phyloP scores from a whole-genome alignment of 129 eudicot genomes.

The Gnaphalium uliginosum region DNA sequence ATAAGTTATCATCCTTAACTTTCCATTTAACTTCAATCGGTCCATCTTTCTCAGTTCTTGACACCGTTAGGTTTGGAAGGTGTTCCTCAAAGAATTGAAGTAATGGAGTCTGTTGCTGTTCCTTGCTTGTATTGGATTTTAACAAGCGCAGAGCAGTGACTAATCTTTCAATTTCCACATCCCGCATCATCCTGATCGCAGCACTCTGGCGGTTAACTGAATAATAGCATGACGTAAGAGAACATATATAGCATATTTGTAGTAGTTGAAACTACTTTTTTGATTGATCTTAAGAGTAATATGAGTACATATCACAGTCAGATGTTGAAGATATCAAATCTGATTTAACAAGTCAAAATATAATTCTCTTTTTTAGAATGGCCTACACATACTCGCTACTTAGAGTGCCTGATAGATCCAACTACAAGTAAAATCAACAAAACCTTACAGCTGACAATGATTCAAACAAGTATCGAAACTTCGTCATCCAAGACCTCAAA shows the following conservation, averaged over 20 bases:
- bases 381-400: neutral
- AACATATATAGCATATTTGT: neutral
- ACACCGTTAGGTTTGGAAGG: conserved; percentile 57
- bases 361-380: neutral
- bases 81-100: conserved; percentile 66
- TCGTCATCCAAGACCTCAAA: conserved; percentile 9
- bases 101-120: conserved; percentile 57
- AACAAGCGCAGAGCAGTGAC: conserved; percentile 58
- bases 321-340: neutral
- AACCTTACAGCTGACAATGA: neutral
- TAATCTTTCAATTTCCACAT: conserved; percentile 60
- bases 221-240: neutral
- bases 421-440: neutral
- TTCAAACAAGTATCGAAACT: neutral
- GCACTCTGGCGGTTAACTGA: conserved; percentile 70
- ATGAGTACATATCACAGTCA: neutral
- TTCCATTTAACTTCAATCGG: conserved; percentile 60
- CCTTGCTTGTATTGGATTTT: conserved; percentile 53
- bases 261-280: neutral
- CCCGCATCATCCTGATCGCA: conserved; percentile 68
- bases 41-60: conserved; percentile 42
- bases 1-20: conserved; percentile 53
- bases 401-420: neutral
- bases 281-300: neutral
- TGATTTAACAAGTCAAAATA: neutral